A percentile compares a stretch with the other conserved stretches of the same genome.
These are phyloP conservation scores for Yarrowia osloensis DNA, from an alignment of 805 yeast genomes.

Conservation along the genomic window DNA sequence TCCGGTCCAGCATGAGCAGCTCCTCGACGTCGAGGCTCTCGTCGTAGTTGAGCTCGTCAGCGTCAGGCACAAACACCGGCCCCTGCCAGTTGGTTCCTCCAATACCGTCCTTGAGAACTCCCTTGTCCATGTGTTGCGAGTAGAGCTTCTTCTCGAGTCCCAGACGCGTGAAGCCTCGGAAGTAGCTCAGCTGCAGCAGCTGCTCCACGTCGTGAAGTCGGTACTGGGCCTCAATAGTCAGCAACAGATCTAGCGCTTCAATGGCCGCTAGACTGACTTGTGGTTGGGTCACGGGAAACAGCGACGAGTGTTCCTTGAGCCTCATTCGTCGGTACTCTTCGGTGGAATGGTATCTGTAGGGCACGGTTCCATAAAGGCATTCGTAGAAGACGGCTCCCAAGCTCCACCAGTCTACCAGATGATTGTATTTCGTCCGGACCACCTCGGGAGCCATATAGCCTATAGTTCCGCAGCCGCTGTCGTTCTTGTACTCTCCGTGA, in stretches of 20 bases:
- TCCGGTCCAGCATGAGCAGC: slow-evolving; percentile 21
- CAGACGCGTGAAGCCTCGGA: slow-evolving; percentile 9
- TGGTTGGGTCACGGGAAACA: slow-evolving; percentile 31
- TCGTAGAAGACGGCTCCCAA: slow-evolving; percentile 43
- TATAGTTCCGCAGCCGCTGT: slow-evolving; percentile 65
- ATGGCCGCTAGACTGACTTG: slow-evolving; percentile 33
- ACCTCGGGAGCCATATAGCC: slow-evolving; percentile 79
- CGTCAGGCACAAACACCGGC: slow-evolving; percentile 15
- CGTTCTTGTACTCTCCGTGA: slow-evolving; percentile 45
- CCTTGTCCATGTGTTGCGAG: slow-evolving; percentile 12
- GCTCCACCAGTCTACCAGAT: slow-evolving; percentile 43
- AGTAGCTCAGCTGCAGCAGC: slow-evolving; percentile 11
- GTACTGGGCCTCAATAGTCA: neutral
- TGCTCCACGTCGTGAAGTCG: slow-evolving; percentile 6
- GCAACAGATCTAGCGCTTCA: slow-evolving; percentile 33
- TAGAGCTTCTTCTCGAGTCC: slow-evolving; percentile 24
- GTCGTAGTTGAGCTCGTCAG: slow-evolving; percentile 25
- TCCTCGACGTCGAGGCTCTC: slow-evolving; percentile 19
- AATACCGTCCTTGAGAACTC: neutral
- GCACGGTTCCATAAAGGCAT: slow-evolving; percentile 38
- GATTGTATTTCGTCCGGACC: slow-evolving; percentile 35
- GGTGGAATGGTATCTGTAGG: slow-evolving; percentile 35
- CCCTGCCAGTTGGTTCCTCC: slow-evolving; percentile 26
- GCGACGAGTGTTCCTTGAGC: slow-evolving; percentile 22
- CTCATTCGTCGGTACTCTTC: slow-evolving; percentile 30